Base-by-base conservation (phyloP, 768 basidiomycete species). In the Leccinellum rugosiceps region DNA sequence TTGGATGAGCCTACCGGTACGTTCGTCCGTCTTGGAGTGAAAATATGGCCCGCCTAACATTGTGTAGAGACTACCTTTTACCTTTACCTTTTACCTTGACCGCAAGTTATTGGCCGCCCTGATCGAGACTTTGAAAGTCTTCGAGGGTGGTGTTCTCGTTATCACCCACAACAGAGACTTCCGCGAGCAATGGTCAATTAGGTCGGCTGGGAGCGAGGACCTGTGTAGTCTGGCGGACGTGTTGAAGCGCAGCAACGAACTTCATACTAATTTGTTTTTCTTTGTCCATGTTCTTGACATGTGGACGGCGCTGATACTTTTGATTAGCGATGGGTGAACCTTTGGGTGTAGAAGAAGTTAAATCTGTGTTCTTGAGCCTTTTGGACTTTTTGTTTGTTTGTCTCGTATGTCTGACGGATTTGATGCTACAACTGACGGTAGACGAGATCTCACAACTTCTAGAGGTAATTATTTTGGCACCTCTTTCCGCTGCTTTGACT, bases 91-190 rank as follows among this genome's bases (percentile, higher is more conserved):
- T 6, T 3, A 98, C 82, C 87, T 98, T 75, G 96, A 98, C 81
- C 92, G 97, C 74, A 97, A 99, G 78, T 99, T 97, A 63, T 87
- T 99, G 67, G 97, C 97, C 65, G 97, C 97, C 32, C 87, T 99
- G 75, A 99, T 99, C 71, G 90, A 94, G 68, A 96, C 96, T 8
- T 84, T 99, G 78, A 96, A 98, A 85, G 82, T 83, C 74, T 98
- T 98, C 77, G 93, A 95, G 77, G 97, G 96, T 75, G 96, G 96
- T 87, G 94, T 97, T 60, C 89, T 97, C 72, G 79, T 97, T 73
- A 97, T 98, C 69, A 97, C 95, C 53, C 95, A 97, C 86, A 94
- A 95, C 81, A 87, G 92, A 60, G 95, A 98, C 82, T 99, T 45
- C 44, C 44, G 23, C 21, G 44, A 19, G 23, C 44, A 45, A 45